These are phyloP conservation scores for Neurospora africana DNA, from an alignment of 495 filamentous ascomycete species.

Conservation along the genomic window DNA sequence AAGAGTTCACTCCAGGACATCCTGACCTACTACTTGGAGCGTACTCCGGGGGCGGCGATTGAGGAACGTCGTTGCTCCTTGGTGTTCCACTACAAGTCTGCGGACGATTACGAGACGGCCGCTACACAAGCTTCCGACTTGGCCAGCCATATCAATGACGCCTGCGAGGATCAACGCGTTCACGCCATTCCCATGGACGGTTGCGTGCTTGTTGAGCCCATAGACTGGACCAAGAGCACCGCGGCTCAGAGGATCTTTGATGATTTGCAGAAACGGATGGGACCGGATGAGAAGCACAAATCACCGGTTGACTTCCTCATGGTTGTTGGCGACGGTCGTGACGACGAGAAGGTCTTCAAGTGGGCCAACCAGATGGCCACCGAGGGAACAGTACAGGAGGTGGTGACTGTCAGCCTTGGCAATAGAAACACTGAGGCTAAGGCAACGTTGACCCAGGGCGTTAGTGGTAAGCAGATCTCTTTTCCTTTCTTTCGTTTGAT, in stretches of 20 bases:
- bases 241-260: conserved; percentile 63
- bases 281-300: conserved; percentile 26
- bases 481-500: neutral
- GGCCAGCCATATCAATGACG: conserved; percentile 87
- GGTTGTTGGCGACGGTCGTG: conserved; percentile 77
- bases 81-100: conserved; percentile 76
- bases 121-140: conserved; percentile 72
- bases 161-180: conserved; percentile 68
- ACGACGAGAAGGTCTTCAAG: conserved; percentile 84
- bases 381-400: conserved; percentile 36
- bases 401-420: conserved; percentile 75
- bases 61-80: conserved; percentile 79
- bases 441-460: conserved; percentile 76
- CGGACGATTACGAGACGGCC: conserved; percentile 63
- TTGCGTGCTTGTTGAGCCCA: conserved; percentile 69
- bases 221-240: conserved; percentile 72
- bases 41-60: conserved; percentile 74
- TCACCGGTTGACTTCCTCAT: conserved; percentile 68
- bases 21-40: conserved; percentile 76
- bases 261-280: conserved; percentile 35
- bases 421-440: conserved; percentile 78
- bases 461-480: conserved; percentile 55
- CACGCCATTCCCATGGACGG: conserved; percentile 72
- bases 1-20: conserved; percentile 67
- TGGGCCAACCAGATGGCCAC: conserved; percentile 73